Evolutionary conservation across 2,329 filamentous ascomycete genomes (phyloP).

Genomic region (Talaromyces sp.): DNA sequence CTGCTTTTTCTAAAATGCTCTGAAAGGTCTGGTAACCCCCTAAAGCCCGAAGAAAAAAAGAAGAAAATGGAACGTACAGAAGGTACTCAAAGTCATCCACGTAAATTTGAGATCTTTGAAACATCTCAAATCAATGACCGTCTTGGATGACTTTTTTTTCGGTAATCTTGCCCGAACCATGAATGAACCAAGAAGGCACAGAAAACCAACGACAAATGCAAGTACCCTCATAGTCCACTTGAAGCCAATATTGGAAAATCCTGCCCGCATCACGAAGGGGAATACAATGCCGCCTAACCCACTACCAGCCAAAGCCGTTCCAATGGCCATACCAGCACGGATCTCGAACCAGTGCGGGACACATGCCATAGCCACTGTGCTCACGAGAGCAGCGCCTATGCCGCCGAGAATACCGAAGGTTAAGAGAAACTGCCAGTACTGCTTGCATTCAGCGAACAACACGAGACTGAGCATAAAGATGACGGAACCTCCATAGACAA

Average conservation of each 20-base stretch:
- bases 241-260: conserved; percentile 36
- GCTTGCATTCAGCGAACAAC: conserved; percentile 46
- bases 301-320: conserved; percentile 40
- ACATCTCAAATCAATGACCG: conserved; percentile 42
- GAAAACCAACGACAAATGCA: conserved; percentile 34
- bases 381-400: conserved; percentile 35
- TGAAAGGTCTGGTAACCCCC: not conserved
- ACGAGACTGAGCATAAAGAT: conserved; percentile 43
- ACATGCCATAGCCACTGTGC: conserved; percentile 37
- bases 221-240: conserved; percentile 40
- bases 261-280: conserved; percentile 35
- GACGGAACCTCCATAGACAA: conserved; percentile 40
- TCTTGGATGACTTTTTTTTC: conserved; percentile 27
- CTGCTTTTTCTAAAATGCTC: not conserved
- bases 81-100: conserved; percentile 45
- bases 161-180: conserved; percentile 39
- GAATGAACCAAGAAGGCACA: conserved; percentile 33
- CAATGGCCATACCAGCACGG: conserved; percentile 38
- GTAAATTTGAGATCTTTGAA: conserved; percentile 45
- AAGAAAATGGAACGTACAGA: conserved; percentile 32
- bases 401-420: conserved; percentile 39
- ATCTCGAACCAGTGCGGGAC: conserved; percentile 44
- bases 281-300: conserved; percentile 39
- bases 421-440: conserved; percentile 51
- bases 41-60: not conserved